Percentiles rank a stretch among this genome's conserved stretches.
These are phyloP conservation scores for Agastache rugosa DNA, from an alignment of 257 asterid species.

Conservation along the genomic window DNA sequence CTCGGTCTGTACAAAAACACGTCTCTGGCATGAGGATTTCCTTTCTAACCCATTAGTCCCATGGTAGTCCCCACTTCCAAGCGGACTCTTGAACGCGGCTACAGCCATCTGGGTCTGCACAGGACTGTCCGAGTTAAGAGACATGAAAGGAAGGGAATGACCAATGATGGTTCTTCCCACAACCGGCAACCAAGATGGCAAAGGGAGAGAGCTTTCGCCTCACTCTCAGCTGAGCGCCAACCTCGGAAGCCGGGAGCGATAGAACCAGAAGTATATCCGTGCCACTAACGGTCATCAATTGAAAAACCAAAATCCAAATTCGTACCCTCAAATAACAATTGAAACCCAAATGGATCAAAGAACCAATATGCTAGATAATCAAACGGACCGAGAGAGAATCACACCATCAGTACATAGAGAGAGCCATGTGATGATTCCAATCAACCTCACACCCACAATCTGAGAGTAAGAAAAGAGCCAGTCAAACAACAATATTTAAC, in stretches of 20 bases:
- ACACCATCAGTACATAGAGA: conserved; percentile 46
- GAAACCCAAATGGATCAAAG: conserved; percentile 29
- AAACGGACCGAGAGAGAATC: conserved; percentile 39
- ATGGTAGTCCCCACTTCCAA: conserved; percentile 67
- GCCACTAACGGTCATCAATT: conserved; percentile 56
- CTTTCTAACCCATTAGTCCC: conserved; percentile 72
- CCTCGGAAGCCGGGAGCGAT: conserved; percentile 57
- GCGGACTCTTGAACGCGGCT: conserved; percentile 75
- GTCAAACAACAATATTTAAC: conserved; percentile 22
- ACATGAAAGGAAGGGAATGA: conserved; percentile 60
- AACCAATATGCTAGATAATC: conserved; percentile 25
- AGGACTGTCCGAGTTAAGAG: conserved; percentile 84
- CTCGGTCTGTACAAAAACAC: conserved; percentile 94
- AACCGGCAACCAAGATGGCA: conserved; percentile 66
- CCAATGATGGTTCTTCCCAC: conserved; percentile 44
- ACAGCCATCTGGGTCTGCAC: conserved; percentile 98
- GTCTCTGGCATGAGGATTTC: conserved; percentile 64
- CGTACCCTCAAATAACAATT: conserved; percentile 20
- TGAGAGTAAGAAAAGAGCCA: conserved; percentile 34
- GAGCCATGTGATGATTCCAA: conserved; percentile 56
- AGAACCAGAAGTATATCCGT: conserved; percentile 37
- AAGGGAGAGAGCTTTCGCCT: conserved; percentile 54
- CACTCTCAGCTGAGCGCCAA: conserved; percentile 58
- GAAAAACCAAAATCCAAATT: conserved; percentile 38
- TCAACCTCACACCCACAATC: conserved; percentile 43